Evolutionary conservation across 768 basidiomycete genomes (phyloP).

Genomic region (Leccinum imitatum): DNA sequence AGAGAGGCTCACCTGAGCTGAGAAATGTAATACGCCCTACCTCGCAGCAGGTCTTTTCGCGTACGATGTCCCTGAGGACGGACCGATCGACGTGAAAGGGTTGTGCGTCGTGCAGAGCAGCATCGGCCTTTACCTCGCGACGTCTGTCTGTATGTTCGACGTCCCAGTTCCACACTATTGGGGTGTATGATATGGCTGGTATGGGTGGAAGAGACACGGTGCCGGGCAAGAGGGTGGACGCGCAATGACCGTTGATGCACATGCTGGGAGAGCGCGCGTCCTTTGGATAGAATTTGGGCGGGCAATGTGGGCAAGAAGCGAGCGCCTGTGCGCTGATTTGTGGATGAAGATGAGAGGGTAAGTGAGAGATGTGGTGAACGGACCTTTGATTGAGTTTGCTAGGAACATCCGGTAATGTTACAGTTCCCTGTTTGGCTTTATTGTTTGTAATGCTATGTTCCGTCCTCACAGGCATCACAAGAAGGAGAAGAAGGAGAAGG

Average conservation of each 20-base stretch:
- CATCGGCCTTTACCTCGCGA: slow-evolving; percentile 63
- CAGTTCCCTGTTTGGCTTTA: slow-evolving; percentile 28
- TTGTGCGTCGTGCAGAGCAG: slow-evolving; percentile 55
- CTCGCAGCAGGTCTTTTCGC: slow-evolving; percentile 62
- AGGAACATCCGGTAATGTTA: slow-evolving; percentile 17
- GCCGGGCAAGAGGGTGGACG: slow-evolving; percentile 18
- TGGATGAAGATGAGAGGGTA: background rate
- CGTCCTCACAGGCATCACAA: background rate
- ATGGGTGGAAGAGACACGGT: slow-evolving; percentile 20
- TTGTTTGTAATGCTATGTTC: slow-evolving; percentile 19
- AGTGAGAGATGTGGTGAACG: slow-evolving; percentile 5
- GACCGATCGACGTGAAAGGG: slow-evolving; percentile 77
- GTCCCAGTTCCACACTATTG: slow-evolving; percentile 68
- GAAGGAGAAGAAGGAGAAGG: background rate
- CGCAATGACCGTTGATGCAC: slow-evolving; percentile 5
- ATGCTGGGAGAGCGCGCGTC: slow-evolving; percentile 10
- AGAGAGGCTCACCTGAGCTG: slow-evolving; percentile 57
- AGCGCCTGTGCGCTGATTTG: background rate
- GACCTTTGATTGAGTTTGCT: slow-evolving; percentile 17
- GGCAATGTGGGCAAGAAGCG: background rate
- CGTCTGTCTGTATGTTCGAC: slow-evolving; percentile 69
- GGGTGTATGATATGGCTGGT: slow-evolving; percentile 5
- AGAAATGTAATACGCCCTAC: slow-evolving; percentile 73
- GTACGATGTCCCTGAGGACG: slow-evolving; percentile 73
- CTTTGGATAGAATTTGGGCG: background rate